A percentile compares a stretch with the other conserved stretches of the same genome.
phyloP scores from a whole-genome alignment of 2,329 filamentous ascomycete genomes.

The Fusarium sulawesiense region DNA sequence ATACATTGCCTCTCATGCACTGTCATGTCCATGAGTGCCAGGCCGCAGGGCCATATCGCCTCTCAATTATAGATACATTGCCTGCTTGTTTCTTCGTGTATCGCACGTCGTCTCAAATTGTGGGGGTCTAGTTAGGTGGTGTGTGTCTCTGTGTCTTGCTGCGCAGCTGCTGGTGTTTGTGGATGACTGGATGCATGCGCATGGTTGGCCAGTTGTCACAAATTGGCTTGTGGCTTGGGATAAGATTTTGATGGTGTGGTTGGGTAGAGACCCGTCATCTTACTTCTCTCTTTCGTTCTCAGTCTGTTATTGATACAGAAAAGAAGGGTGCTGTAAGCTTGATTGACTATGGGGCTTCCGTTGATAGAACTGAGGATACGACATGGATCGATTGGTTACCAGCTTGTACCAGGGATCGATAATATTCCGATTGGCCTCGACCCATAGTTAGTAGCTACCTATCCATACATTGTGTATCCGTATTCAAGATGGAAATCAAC shows the following conservation, averaged over 20 bases:
- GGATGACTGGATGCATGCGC: conserved; percentile 17
- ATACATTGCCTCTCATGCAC: conserved; percentile 23
- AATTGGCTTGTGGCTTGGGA: conserved; percentile 18
- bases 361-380: conserved; percentile 19
- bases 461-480: conserved; percentile 2
- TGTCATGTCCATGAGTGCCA: neutral
- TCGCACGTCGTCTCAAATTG: conserved; percentile 30
- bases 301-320: neutral
- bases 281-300: conserved; percentile 6
- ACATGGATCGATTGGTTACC: conserved; percentile 30
- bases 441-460: neutral
- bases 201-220: conserved; percentile 37
- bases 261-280: conserved; percentile 21
- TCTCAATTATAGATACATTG: conserved; percentile 23
- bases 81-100: conserved; percentile 16
- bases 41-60: conserved; percentile 27
- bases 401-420: conserved; percentile 18
- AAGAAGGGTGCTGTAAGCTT: neutral
- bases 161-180: conserved; percentile 2
- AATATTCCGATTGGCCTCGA: conserved; percentile 38
- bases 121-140: conserved; percentile 16
- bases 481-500: conserved; percentile 9
- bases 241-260: conserved; percentile 28
- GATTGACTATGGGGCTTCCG: neutral
- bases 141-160: conserved; percentile 14